Conservation (phyloP, 768 basidiomycete genomes). For the Asterophora parasitica region DNA sequence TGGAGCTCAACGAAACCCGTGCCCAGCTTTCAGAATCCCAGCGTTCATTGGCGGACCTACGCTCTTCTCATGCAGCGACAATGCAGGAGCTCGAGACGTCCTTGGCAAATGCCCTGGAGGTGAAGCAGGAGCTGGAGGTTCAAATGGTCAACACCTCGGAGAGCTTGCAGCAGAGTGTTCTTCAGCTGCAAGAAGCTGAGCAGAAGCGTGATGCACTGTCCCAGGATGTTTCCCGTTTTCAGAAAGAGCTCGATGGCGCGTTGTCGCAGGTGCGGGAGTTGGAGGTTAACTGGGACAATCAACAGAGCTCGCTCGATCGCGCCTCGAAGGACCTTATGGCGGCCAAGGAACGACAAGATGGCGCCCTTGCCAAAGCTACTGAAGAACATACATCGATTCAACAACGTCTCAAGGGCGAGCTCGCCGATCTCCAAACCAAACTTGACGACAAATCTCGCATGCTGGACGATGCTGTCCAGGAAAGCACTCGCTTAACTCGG, state of each 20-base stretch:
- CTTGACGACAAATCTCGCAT: constrained; percentile 32
- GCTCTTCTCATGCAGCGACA: constrained; percentile 27
- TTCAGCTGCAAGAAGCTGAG: constrained; percentile 8
- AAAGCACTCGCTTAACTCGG: constrained; percentile 31
- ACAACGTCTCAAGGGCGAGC: constrained; percentile 29
- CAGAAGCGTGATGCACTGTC: neutral
- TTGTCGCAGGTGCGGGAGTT: constrained; percentile 6
- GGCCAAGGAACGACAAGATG: constrained; percentile 25
- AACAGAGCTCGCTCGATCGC: constrained; percentile 11
- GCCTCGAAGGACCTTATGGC: constrained; percentile 17
- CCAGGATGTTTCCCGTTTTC: constrained; percentile 8
- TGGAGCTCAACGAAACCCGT: constrained; percentile 32
- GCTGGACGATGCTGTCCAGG: constrained; percentile 34
- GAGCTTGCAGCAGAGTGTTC: constrained; percentile 7
- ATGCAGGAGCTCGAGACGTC: constrained; percentile 28
- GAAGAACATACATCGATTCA: constrained; percentile 22
- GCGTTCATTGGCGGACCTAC: constrained; percentile 31
- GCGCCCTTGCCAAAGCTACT: constrained; percentile 22
- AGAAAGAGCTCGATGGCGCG: constrained; percentile 7
- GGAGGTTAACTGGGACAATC: constrained; percentile 16
- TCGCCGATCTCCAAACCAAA: constrained; percentile 29
- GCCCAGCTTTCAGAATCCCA: constrained; percentile 30
- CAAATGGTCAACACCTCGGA: constrained; percentile 16
- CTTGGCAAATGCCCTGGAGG: constrained; percentile 26
- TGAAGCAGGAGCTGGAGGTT: constrained; percentile 27